Conservation (phyloP, 1,139 yeast species). For the Suhomyces panamericanus region DNA sequence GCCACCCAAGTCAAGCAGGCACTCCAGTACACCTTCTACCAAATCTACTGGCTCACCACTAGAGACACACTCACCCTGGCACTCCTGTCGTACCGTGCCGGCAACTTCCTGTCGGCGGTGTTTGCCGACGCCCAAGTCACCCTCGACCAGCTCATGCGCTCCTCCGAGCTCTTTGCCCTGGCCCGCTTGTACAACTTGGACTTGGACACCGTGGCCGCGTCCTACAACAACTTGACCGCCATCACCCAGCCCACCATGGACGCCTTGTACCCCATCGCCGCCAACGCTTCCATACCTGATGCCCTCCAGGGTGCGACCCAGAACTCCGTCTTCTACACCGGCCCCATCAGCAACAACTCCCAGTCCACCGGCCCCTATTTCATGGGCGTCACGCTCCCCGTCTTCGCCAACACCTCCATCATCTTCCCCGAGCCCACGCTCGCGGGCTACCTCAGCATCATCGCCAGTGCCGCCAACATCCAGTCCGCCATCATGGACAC, state of each 20-base stretch:
- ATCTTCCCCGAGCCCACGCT: constrained; percentile 57
- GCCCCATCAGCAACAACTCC: constrained; percentile 53
- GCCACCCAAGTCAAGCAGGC: constrained; percentile 77
- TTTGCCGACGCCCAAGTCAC: constrained; percentile 43
- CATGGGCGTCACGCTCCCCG: constrained; percentile 66
- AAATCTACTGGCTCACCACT: constrained; percentile 66
- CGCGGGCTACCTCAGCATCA: constrained; percentile 71
- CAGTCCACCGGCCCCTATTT: constrained; percentile 37
- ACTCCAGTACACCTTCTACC: constrained; percentile 63
- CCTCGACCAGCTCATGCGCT: constrained; percentile 59
- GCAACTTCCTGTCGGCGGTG: constrained; percentile 54
- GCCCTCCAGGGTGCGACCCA: constrained; percentile 32
- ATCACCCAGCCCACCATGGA: constrained; percentile 35
- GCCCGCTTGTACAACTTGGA: constrained; percentile 68
- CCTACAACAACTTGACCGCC: constrained; percentile 31
- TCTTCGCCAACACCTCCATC: constrained; percentile 72
- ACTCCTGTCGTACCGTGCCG: constrained; percentile 65
- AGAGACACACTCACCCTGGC: constrained; percentile 62
- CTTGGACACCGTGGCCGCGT: constrained; percentile 36
- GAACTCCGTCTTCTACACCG: constrained; percentile 51
- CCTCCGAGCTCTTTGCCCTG: constrained; percentile 63
- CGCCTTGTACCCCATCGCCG: constrained; percentile 54
- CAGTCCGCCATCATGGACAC: constrained; percentile 49
- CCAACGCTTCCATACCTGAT: constrained; percentile 46
- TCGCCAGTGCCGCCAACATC: constrained; percentile 59